Evolutionary conservation across 768 basidiomycete genomes (phyloP), one percentile per base, ranked within the genome.

Genomic region (Dentipellis sp.): DNA sequence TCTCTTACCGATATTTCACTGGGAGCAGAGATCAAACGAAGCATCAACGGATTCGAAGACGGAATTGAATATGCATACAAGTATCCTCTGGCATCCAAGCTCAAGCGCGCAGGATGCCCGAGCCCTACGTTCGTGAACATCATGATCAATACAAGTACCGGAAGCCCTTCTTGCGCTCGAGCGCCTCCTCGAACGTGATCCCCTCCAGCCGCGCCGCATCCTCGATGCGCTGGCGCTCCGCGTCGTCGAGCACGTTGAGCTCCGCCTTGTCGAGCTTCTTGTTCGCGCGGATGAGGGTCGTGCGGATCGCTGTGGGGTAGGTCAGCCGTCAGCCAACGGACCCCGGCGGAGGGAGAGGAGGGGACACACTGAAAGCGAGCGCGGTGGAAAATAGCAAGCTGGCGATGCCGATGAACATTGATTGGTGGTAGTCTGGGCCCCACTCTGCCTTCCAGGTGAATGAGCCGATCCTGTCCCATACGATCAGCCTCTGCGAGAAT

Each of bases 401-500:
- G 10, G 65, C 67, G 19, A 75, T 58, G 7, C 70, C 70, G 52
- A 86, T 81, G 40, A 72, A 70, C 80, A 85, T 81, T 0, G 81
- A 81, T 42, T 72, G 82, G 51, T 82, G 82, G 61, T 85, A 86
- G 57, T 74, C 61, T 0, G 84, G 83, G 9, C 80, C 73, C 82
- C 83, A 86, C n/a, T 65, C 63, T 2, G 77, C 63, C 61, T 79
- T 79, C 84, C 84, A 86, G 0, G 77, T 74, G 61, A 78, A 84
- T 0, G 82, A 82, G 3, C 80, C 78, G 61, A 81, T 79, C 2
- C 83, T 84, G 50, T 39, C 29, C 29, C 29, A 6, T 6, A 29
- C 29, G 6, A 6, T 29, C 29, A 29, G 29, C 6, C 29, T 29
- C 29, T 29, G 29, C 6, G 6, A 29, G 3, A 6, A 29, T 29